A percentile compares a stretch with the other conserved stretches of the same genome.
Evolutionary conservation across 179 eudicot genomes (phyloP).

Genomic region (Kewa caespitosa): DNA sequence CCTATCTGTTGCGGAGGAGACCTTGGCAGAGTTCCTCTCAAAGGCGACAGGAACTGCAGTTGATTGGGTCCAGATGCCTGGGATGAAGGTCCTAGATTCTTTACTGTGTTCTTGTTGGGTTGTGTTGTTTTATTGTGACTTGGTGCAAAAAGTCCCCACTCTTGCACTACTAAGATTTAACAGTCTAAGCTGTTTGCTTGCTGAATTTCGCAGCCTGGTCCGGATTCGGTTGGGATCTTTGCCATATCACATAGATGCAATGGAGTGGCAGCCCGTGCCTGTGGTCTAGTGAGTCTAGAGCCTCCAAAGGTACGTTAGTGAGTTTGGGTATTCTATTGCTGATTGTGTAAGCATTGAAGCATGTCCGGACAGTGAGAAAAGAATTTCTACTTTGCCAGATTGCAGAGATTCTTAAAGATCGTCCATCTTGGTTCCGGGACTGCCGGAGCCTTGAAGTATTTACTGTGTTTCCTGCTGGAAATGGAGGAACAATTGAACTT

Average conservation of each 20-base stretch:
- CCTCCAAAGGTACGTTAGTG: constrained; percentile 66
- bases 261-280: constrained; percentile 99
- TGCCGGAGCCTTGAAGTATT: constrained; percentile 90
- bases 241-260: constrained; percentile 87
- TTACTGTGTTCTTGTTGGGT: background rate
- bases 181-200: constrained; percentile 18
- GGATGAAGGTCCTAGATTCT: constrained; percentile 78
- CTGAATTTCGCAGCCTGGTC: constrained; percentile 78
- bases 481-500: constrained; percentile 89
- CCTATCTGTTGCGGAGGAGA: constrained; percentile 94
- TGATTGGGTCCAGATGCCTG: constrained; percentile 99
- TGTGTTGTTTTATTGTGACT: background rate
- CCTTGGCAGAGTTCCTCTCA: constrained; percentile 97
- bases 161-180: background rate
- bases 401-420: constrained; percentile 94
- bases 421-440: constrained; percentile 92
- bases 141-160: background rate
- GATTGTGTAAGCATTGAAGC: background rate
- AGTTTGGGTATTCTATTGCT: background rate
- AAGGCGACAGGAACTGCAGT: constrained; percentile 99
- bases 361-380: background rate
- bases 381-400: constrained; percentile 41
- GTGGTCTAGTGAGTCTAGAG: constrained; percentile 95
- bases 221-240: constrained; percentile 99
- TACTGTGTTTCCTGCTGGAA: constrained; percentile 82